A percentile compares a stretch with the other conserved stretches of the same genome.
Conservation (phyloP, 257 asterid genomes). For the Solanum chiquidenum region DNA sequence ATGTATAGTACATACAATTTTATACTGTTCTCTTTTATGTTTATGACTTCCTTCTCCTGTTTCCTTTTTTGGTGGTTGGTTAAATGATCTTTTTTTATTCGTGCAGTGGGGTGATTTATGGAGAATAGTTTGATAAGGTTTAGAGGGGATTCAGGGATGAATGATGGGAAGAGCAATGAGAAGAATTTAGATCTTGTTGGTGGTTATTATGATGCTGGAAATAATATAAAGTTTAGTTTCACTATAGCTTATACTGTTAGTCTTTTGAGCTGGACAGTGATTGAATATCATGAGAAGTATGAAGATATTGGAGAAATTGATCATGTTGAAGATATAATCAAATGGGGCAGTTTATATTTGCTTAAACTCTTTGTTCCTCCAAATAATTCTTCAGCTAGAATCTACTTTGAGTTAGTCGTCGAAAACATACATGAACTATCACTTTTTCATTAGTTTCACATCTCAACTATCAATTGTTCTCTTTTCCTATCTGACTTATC, state of each 20-base stretch:
- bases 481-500: neutral
- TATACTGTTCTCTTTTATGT: neutral
- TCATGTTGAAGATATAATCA: conserved; percentile 44
- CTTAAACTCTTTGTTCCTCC: conserved; percentile 35
- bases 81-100: neutral
- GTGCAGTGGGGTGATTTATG: conserved; percentile 33
- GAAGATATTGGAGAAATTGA: conserved; percentile 40
- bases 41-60: neutral
- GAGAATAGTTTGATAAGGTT: conserved; percentile 14
- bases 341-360: conserved; percentile 54
- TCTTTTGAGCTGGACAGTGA: conserved; percentile 52
- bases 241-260: conserved; percentile 46
- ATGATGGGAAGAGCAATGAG: conserved; percentile 25
- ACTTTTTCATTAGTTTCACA: neutral
- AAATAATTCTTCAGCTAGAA: conserved; percentile 10
- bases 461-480: neutral
- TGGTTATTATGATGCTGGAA: conserved; percentile 60
- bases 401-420: conserved; percentile 9
- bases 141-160: conserved; percentile 40
- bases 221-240: conserved; percentile 43
- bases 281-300: conserved; percentile 50
- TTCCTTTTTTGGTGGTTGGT: neutral
- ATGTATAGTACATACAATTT: conserved; percentile 3
- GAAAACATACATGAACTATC: neutral
- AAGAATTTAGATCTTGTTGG: conserved; percentile 39